Evolutionary conservation across 2,329 filamentous ascomycete genomes (phyloP).

Genomic region (Davidsoniella virescens): DNA sequence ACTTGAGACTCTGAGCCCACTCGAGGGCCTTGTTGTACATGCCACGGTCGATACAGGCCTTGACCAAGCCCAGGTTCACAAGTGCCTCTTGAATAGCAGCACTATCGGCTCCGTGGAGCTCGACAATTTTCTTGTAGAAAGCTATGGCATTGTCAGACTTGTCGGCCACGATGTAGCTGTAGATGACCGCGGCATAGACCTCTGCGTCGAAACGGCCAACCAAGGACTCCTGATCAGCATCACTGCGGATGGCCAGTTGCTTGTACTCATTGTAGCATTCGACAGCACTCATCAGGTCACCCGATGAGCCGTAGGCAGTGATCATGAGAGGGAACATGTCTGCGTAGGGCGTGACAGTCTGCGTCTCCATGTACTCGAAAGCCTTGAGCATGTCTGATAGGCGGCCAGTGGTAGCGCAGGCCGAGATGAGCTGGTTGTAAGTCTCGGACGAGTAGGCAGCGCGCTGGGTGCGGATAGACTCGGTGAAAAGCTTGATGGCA

Average conservation of each 20-base stretch:
- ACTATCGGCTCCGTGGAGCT: constrained; percentile 40
- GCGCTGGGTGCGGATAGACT: constrained; percentile 46
- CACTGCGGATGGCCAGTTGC: constrained; percentile 67
- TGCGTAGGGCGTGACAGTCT: constrained; percentile 56
- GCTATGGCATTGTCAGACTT: constrained; percentile 67
- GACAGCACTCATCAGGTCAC: constrained; percentile 74
- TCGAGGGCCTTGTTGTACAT: constrained; percentile 57
- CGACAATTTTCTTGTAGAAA: constrained; percentile 68
- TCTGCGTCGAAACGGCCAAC: constrained; percentile 61
- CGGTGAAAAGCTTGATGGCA: constrained; percentile 72
- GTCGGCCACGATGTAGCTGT: constrained; percentile 70
- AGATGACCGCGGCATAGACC: constrained; percentile 83
- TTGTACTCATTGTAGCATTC: constrained; percentile 95
- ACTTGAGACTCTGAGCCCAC: constrained; percentile 50
- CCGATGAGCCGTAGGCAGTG: constrained; percentile 67
- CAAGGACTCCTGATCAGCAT: constrained; percentile 53
- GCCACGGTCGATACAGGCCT: constrained; percentile 55
- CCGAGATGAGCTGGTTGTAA: constrained; percentile 71
- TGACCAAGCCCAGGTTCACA: constrained; percentile 59
- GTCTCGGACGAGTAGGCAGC: constrained; percentile 63
- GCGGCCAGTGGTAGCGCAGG: constrained; percentile 67
- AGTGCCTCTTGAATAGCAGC: constrained; percentile 54
- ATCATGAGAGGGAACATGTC: constrained; percentile 89
- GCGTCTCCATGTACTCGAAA: constrained; percentile 79
- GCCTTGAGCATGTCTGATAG: constrained; percentile 80